phyloP scores from a whole-genome alignment of 1,284 basidiomycete genomes.

The Phellopilus nigrolimitatus region DNA sequence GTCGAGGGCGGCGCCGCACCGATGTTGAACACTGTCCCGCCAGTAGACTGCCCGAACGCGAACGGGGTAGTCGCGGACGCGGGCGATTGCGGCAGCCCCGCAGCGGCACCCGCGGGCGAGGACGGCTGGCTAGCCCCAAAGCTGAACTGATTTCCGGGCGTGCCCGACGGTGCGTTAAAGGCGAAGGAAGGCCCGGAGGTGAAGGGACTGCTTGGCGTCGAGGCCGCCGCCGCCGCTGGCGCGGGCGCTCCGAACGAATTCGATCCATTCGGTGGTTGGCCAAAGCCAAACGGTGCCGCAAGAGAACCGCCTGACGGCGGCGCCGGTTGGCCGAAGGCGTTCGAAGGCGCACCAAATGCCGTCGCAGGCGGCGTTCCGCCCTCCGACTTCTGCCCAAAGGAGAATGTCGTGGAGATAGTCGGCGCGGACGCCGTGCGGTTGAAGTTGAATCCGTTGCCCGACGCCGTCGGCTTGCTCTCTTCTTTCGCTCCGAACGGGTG shows the following conservation, averaged over 20 bases:
- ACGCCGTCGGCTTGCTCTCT: conserved; percentile 23
- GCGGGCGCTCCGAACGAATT: conserved; percentile 12
- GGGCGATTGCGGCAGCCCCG: conserved; percentile 31
- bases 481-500: conserved; percentile 27
- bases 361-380: conserved; percentile 13
- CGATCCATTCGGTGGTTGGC: conserved; percentile 34
- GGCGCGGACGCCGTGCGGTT: conserved; percentile 22
- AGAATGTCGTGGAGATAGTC: conserved; percentile 30
- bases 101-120: conserved; percentile 45
- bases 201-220: conserved; percentile 30
- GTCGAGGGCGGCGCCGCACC: conserved; percentile 31
- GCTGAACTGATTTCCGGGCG: conserved; percentile 8
- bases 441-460: conserved; percentile 15
- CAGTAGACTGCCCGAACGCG: conserved; percentile 26
- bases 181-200: conserved; percentile 24
- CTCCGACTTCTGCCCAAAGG: conserved; percentile 29
- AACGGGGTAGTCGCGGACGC: conserved; percentile 36
- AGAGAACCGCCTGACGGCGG: conserved; percentile 43
- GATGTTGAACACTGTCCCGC: conserved; percentile 31
- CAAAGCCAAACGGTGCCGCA: conserved; percentile 29
- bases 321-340: conserved; percentile 40
- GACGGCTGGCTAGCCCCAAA: conserved; percentile 43
- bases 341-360: conserved; percentile 38
- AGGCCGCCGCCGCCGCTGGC: conserved; percentile 22
- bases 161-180: conserved; percentile 25